Evolutionary conservation across 2,329 filamentous ascomycete species (phyloP).

Genomic region (Botrytis galanthina): DNA sequence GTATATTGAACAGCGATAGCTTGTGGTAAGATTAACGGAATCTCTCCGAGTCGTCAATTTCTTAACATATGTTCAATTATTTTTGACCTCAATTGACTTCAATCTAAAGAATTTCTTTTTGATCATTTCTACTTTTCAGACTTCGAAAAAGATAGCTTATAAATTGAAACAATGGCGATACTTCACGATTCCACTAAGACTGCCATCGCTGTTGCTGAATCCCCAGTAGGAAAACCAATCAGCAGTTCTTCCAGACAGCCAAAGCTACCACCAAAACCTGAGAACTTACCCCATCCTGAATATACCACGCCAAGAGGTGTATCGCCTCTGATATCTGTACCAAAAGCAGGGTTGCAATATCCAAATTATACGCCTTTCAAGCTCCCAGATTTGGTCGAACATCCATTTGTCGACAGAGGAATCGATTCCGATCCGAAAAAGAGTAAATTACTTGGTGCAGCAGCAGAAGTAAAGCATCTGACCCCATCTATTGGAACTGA

Average conservation of each 20-base stretch:
- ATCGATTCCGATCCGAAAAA: slow-evolving; percentile 41
- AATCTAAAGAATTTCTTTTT: neutral
- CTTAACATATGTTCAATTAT: neutral
- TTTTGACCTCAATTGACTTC: neutral
- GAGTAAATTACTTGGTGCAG: slow-evolving; percentile 39
- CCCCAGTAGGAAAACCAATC: neutral
- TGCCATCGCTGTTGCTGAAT: neutral
- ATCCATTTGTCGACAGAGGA: slow-evolving; percentile 17
- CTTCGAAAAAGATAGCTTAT: neutral
- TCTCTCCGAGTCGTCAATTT: slow-evolving; percentile 10
- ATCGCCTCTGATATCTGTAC: slow-evolving; percentile 11
- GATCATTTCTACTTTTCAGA: neutral
- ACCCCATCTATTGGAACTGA: slow-evolving; percentile 71
- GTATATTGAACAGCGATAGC: slow-evolving; percentile 6
- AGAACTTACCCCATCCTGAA: slow-evolving; percentile 18
- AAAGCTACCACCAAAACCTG: slow-evolving; percentile 13
- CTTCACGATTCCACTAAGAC: neutral
- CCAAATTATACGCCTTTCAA: slow-evolving; percentile 20
- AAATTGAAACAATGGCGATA: neutral
- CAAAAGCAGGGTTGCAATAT: slow-evolving; percentile 16
- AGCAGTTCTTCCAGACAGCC: neutral
- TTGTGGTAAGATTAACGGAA: slow-evolving; percentile 5
- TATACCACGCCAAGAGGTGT: slow-evolving; percentile 16
- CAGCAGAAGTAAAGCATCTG: slow-evolving; percentile 35
- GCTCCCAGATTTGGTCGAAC: slow-evolving; percentile 18